Percentiles rank a stretch among this genome's conserved stretches.
Evolutionary conservation across 2,329 filamentous ascomycete species (phyloP).

Genomic region (Aspergillus sp.): DNA sequence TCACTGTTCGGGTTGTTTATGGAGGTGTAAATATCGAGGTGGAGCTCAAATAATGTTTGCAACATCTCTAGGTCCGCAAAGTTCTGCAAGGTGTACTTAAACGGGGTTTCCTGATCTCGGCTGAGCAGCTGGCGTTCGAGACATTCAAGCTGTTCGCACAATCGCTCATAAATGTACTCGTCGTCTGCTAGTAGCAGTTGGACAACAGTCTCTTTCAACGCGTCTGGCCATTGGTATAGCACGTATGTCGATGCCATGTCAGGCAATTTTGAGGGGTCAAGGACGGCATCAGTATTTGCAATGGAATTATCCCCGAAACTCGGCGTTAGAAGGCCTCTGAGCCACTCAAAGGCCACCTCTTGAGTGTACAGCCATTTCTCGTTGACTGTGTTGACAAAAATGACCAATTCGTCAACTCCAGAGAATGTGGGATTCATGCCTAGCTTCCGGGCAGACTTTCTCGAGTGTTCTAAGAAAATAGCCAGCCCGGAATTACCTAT

Average conservation of each 20-base stretch:
- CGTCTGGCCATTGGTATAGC: slow-evolving; percentile 53
- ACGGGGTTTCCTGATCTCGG: slow-evolving; percentile 13
- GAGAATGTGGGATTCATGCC: slow-evolving; percentile 38
- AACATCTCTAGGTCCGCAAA: slow-evolving; percentile 50
- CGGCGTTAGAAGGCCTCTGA: slow-evolving; percentile 51
- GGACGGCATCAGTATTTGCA: not conserved
- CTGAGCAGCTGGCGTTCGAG: slow-evolving; percentile 29
- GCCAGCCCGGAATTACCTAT: slow-evolving; percentile 49
- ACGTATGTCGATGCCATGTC: slow-evolving; percentile 48
- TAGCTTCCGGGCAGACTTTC: slow-evolving; percentile 41
- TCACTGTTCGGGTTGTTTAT: slow-evolving; percentile 61
- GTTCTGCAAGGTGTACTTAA: slow-evolving; percentile 30
- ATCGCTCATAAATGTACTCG: slow-evolving; percentile 48
- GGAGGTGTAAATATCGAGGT: slow-evolving; percentile 63
- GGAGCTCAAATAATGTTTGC: slow-evolving; percentile 63
- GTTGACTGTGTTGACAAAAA: slow-evolving; percentile 48
- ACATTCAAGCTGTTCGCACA: slow-evolving; percentile 32
- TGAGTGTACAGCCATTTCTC: slow-evolving; percentile 45
- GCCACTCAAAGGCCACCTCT: slow-evolving; percentile 54
- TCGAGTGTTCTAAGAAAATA: slow-evolving; percentile 57
- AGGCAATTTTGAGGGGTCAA: slow-evolving; percentile 13
- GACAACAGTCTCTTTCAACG: slow-evolving; percentile 54
- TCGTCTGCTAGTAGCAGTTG: slow-evolving; percentile 55
- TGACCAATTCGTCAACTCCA: slow-evolving; percentile 34
- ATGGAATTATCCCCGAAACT: slow-evolving; percentile 21